Conservation (phyloP, 306 rosid genomes). For the Dalbergia cultrata region DNA sequence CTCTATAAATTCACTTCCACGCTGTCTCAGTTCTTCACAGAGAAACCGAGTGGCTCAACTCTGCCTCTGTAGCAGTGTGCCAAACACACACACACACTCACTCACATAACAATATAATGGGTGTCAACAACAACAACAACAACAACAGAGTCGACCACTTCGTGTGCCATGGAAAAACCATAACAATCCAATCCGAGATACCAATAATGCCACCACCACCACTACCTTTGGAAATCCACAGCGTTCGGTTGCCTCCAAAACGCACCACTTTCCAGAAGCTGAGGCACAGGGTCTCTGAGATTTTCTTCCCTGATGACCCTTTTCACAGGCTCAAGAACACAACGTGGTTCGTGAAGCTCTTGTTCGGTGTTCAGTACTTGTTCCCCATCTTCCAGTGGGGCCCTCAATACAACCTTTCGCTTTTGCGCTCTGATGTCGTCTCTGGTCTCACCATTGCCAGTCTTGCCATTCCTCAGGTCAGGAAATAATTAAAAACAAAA, state of each 20-base stretch:
- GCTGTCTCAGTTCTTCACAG: too few relatives aligned
- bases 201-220: conserved; percentile 7
- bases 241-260: conserved; percentile 71
- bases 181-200: conserved; percentile 57
- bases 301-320: conserved; percentile 94
- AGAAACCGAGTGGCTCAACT: too few relatives aligned
- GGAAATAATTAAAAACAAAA: too few relatives aligned
- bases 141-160: conserved; percentile 44
- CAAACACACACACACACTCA: too few relatives aligned
- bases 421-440: conserved; percentile 74
- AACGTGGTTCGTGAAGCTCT: conserved; percentile 54
- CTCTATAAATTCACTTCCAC: background rate
- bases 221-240: conserved; percentile 61
- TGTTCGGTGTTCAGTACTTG: conserved; percentile 72
- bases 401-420: conserved; percentile 60
- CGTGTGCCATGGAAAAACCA: conserved; percentile 49
- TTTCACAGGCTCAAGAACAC: conserved; percentile 76
- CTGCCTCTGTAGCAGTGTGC: too few relatives aligned
- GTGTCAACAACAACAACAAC: conserved; percentile 64
- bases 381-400: conserved; percentile 96
- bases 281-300: conserved; percentile 69
- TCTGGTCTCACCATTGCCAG: conserved; percentile 99
- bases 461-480: conserved; percentile 96
- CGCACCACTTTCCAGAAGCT: conserved; percentile 74
- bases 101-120: conserved; percentile 51